These are phyloP conservation scores for Penicillium thymicola DNA, from an alignment of 2,329 filamentous ascomycete genomes.

Conservation along the genomic window DNA sequence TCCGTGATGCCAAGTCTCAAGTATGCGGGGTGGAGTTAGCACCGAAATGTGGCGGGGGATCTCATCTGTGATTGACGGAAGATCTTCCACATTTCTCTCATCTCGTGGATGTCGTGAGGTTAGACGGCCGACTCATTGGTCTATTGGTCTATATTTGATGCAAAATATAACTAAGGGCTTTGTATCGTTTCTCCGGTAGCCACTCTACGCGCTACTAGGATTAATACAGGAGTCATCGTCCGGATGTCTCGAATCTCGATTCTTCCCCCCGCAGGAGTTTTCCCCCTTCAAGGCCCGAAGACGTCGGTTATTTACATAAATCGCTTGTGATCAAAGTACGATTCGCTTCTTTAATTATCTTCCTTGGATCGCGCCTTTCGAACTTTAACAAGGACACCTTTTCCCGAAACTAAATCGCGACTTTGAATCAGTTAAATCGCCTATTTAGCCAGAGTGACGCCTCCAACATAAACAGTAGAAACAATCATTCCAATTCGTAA, in stretches of 20 bases:
- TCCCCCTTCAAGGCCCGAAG: slow-evolving; percentile 24
- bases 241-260: slow-evolving; percentile 10
- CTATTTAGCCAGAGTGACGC: background rate
- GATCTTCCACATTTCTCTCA: background rate
- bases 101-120: background rate
- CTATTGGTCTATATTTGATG: background rate
- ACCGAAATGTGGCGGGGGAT: background rate
- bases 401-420: background rate
- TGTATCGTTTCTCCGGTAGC: background rate
- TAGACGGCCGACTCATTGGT: background rate
- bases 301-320: background rate
- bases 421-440: background rate
- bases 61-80: slow-evolving; percentile 23
- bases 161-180: background rate
- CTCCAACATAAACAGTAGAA: background rate
- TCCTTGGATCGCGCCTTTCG: background rate
- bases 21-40: background rate
- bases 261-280: slow-evolving; percentile 32
- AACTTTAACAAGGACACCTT: background rate
- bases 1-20: background rate
- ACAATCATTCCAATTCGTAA: slow-evolving; percentile 3
- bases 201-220: background rate
- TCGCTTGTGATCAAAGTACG: no score
- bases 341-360: background rate
- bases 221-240: background rate